phyloP scores from a whole-genome alignment of 2,329 filamentous ascomycete genomes.

The Coniochaeta sp. region DNA sequence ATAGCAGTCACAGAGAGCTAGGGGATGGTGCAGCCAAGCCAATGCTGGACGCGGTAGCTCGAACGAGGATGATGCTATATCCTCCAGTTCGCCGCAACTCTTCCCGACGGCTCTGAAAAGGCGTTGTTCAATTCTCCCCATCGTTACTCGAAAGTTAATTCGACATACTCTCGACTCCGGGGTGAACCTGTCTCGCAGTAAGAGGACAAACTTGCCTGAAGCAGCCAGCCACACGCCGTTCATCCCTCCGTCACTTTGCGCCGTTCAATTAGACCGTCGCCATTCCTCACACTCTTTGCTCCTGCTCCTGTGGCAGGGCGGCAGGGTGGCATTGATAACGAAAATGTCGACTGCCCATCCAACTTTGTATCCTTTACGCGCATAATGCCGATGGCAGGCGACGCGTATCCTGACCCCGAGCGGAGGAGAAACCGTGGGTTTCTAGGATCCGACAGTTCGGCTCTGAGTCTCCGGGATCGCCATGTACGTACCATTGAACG shows the following conservation, averaged over 20 bases:
- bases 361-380: background rate
- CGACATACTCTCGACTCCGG: background rate
- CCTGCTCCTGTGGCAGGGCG: background rate
- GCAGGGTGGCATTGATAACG: background rate
- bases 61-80: background rate
- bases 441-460: conserved; percentile 41
- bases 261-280: background rate
- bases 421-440: conserved; percentile 38
- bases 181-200: background rate
- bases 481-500: conserved; percentile 27
- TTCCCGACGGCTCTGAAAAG: background rate
- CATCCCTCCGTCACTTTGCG: background rate
- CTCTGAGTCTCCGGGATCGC: conserved; percentile 38
- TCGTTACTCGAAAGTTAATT: background rate
- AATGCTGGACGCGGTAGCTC: background rate
- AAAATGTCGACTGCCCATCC: background rate
- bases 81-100: background rate
- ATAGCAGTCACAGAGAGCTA: background rate
- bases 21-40: background rate
- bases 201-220: background rate
- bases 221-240: background rate
- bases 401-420: conserved; percentile 26
- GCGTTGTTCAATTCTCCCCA: background rate
- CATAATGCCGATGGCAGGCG: conserved; percentile 13
- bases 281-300: background rate